Evolutionary conservation across 2,329 filamentous ascomycete species (phyloP).

Genomic region (Magnaporthiopsis poae): DNA sequence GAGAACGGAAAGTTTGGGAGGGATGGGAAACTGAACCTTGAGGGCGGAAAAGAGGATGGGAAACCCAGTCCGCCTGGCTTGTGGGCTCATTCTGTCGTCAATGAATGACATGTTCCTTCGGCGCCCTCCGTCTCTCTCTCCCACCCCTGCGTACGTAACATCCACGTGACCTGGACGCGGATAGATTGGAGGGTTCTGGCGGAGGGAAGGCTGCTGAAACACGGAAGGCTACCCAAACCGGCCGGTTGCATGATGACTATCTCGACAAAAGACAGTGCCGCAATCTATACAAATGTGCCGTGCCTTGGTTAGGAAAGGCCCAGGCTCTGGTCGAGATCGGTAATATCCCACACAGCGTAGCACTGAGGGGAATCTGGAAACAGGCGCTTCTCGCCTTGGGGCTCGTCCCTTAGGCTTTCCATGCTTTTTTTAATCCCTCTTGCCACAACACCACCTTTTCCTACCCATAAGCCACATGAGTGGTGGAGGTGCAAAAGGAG

Average conservation of each 20-base stretch:
- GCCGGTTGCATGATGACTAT: not conserved
- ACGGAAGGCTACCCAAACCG: not conserved
- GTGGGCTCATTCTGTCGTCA: not conserved
- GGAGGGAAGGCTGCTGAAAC: not conserved
- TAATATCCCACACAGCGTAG: not conserved
- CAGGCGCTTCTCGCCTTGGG: not conserved
- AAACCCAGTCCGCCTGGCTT: not conserved
- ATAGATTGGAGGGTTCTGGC: not conserved
- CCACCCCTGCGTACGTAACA: not conserved
- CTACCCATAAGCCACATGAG: not conserved
- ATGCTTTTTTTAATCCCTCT: not conserved
- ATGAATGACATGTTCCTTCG: not conserved
- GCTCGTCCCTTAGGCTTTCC: not conserved
- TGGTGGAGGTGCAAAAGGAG: not conserved
- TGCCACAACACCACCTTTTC: not conserved
- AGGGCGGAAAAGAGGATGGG: not conserved
- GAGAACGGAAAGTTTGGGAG: not conserved
- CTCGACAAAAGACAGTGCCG: not conserved
- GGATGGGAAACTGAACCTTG: not conserved
- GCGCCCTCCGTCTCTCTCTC: not conserved
- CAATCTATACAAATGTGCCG: too few species aligned
- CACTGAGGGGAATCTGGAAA: not conserved
- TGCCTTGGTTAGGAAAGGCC: too few species aligned
- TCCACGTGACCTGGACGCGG: not conserved
- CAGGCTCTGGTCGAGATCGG: not conserved